Evolutionary conservation across 2,329 filamentous ascomycete species (phyloP).

Genomic region (Cucurbitaria berberidis): DNA sequence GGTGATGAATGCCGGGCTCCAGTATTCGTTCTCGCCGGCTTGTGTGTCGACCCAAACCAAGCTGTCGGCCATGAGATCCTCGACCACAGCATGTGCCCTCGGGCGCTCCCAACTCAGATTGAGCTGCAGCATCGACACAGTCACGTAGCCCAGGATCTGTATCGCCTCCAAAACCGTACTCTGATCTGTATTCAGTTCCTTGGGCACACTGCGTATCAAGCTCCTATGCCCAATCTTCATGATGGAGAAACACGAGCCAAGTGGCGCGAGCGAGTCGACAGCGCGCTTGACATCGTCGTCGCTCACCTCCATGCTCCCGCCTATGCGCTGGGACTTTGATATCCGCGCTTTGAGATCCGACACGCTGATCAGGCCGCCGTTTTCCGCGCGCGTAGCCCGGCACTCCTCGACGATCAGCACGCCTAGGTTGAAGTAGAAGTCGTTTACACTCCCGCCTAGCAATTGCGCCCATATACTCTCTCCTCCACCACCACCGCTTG

Average conservation of each 20-base stretch:
- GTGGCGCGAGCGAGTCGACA: conserved; percentile 82
- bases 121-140: conserved; percentile 82
- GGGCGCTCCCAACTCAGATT: conserved; percentile 88
- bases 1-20: conserved; percentile 79
- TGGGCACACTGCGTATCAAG: conserved; percentile 91
- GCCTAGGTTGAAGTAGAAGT: conserved; percentile 98
- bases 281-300: conserved; percentile 94
- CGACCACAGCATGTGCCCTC: conserved; percentile 84
- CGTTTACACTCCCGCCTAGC: conserved; percentile 88
- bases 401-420: conserved; percentile 96
- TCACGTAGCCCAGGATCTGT: conserved; percentile 88
- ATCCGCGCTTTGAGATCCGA: conserved; percentile 80
- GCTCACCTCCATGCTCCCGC: conserved; percentile 74
- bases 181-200: conserved; percentile 94
- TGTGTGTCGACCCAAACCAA: conserved; percentile 95
- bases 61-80: conserved; percentile 86
- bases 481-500: no score
- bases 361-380: conserved; percentile 88
- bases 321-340: conserved; percentile 69
- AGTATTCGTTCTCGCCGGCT: conserved; percentile 87
- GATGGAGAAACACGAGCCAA: conserved; percentile 87
- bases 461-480: conserved; percentile 91
- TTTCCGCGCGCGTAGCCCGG: conserved; percentile 82
- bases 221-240: conserved; percentile 81
- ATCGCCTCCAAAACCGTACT: conserved; percentile 89